A percentile compares a stretch with the other conserved stretches of the same genome.
Evolutionary conservation across 345 rosid genomes (phyloP).

Genomic region (Aurinia saxatilis): DNA sequence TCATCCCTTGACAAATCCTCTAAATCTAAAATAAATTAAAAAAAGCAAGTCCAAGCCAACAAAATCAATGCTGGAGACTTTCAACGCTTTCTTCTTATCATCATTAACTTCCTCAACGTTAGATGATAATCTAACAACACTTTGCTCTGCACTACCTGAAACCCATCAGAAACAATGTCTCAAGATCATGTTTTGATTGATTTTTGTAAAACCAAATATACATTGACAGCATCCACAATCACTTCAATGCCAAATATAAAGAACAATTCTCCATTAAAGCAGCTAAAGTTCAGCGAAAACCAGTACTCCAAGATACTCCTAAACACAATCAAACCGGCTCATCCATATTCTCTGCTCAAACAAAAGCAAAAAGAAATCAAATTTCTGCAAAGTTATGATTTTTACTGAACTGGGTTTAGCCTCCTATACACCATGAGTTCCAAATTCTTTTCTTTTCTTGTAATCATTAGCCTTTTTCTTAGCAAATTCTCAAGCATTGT

Average conservation of each 20-base stretch:
- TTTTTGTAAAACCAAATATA: too few relatives aligned
- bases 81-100: constrained; percentile 35
- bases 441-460: constrained; percentile 33
- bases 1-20: constrained; percentile 64
- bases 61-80: constrained; percentile 65
- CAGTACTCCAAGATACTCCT: not conserved
- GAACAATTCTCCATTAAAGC: too few relatives aligned
- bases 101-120: constrained; percentile 24
- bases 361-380: not conserved
- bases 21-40: constrained; percentile 50
- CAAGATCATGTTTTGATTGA: constrained; percentile 10
- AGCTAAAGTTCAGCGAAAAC: too few relatives aligned
- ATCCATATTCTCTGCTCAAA: not conserved
- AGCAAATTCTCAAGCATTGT: constrained; percentile 52
- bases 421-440: constrained; percentile 5
- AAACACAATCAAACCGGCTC: not conserved
- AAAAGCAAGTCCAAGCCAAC: constrained; percentile 56
- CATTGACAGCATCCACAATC: too few relatives aligned
- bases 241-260: too few relatives aligned
- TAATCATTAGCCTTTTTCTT: constrained; percentile 39
- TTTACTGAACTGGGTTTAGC: constrained; percentile 31
- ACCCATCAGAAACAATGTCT: constrained; percentile 10
- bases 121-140: constrained; percentile 16
- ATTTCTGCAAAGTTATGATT: not conserved
- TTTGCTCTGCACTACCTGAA: constrained; percentile 38